Conservation (phyloP, 1,139 yeast species). For the Pichia sp. region DNA sequence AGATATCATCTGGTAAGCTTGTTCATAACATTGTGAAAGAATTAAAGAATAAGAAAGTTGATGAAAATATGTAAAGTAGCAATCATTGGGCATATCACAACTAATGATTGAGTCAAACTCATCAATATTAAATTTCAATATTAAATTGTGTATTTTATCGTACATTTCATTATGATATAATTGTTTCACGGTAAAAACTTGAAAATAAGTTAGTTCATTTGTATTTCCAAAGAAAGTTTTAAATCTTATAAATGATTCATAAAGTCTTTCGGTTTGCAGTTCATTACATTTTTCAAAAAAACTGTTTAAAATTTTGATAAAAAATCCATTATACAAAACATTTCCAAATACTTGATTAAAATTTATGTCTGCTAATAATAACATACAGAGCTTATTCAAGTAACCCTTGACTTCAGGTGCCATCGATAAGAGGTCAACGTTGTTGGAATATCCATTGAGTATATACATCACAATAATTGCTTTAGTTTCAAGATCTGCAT, state of each 20-base stretch:
- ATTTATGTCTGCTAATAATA: neutral
- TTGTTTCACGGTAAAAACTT: constrained; percentile 15
- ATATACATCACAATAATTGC: neutral
- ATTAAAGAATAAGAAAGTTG: constrained; percentile 3
- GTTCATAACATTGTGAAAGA: neutral
- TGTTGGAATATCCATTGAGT: constrained; percentile 1
- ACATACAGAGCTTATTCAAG: constrained; percentile 3
- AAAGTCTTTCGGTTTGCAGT: constrained; percentile 1
- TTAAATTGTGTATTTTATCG: constrained; percentile 11
- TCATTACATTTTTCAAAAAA: constrained; percentile 7
- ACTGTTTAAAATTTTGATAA: constrained; percentile 1
- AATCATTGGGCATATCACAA: neutral
- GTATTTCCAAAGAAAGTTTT: neutral
- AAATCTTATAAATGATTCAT: constrained; percentile 4
- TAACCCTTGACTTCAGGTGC: constrained; percentile 6
- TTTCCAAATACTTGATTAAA: neutral
- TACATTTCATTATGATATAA: constrained; percentile 10
- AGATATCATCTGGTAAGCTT: constrained; percentile 4
- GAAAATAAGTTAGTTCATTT: constrained; percentile 16
- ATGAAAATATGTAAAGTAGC: constrained; percentile 6
- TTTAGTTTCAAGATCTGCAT: neutral
- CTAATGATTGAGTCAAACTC: constrained; percentile 1
- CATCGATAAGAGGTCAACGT: neutral
- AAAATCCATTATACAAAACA: neutral
- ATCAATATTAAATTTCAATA: constrained; percentile 4